Evolutionary conservation across 257 asterid genomes (phyloP), one percentile per base, ranked within the genome.

Genomic region (Primulina tabacum): DNA sequence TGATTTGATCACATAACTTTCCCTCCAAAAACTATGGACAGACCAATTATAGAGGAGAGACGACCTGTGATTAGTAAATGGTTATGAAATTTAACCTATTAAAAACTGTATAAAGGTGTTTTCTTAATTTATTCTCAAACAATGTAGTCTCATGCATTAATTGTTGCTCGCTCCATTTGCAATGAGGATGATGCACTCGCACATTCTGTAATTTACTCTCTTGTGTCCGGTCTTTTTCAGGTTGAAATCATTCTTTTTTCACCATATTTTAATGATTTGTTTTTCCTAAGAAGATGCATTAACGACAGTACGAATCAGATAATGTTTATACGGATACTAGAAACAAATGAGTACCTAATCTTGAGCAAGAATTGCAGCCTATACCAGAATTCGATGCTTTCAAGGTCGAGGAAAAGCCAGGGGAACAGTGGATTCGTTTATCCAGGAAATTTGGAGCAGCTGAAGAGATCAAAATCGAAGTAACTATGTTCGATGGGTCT

Each of bases 381-480:
- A 29, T 76, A 53, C 69, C 84, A 33, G 87, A 81, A 81, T 89
- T 81, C 76, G 65, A 86, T 67, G 77, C 88, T 57, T 93, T 93
- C 88, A 79, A 43, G 70, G 82, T 91, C 56, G 92, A 90, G 64
- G 96, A 83, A 83, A 74, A 83, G 69, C 82, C 86, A 9, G 96
- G 97, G 59, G 96, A 93, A 80, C 91, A 89, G 76, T 93, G 97
- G 97, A 86, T 90, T 63, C 81, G 76, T 67, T 73, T 93, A 68
- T 83, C 63, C 60, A 80, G 81, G 76, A 91, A 86, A 79, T 87
- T 80, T 47, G 85, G 88, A 64, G 92, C 78, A 52, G 74, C 73
- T 50, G 99, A 93, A 87, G 96, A 89, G 62, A 87, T 93, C 73
- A 91, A 84, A 74, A 73, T 93, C 18, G 99, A 93, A 81, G 97